Percentiles rank a stretch among this genome's conserved stretches.
Evolutionary conservation across 2,329 filamentous ascomycete species (phyloP).

Genomic region (Trichophyton benhamiae): DNA sequence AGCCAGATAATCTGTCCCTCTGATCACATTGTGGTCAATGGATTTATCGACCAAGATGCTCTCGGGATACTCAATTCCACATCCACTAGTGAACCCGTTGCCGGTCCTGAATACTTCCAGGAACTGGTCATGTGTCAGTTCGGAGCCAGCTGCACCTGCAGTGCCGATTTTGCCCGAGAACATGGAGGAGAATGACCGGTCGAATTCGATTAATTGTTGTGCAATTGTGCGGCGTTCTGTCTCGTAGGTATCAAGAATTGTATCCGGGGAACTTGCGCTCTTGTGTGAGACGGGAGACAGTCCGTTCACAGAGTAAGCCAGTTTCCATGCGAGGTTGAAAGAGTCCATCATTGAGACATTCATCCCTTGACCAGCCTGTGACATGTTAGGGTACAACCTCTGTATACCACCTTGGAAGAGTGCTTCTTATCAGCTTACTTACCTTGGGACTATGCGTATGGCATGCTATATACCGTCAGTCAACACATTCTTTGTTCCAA

Average conservation of each 20-base stretch:
- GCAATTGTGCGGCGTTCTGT: constrained; percentile 28
- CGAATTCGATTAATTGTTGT: constrained; percentile 29
- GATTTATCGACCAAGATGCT: constrained; percentile 21
- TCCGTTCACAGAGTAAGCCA: constrained; percentile 28
- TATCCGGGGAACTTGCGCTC: neutral
- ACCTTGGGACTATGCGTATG: constrained; percentile 64
- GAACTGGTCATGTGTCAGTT: constrained; percentile 26
- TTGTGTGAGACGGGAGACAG: constrained; percentile 19
- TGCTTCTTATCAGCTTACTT: neutral
- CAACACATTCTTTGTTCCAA: neutral
- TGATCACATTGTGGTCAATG: constrained; percentile 9
- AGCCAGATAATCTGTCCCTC: constrained; percentile 24
- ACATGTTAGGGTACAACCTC: neutral
- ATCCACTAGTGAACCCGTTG: constrained; percentile 30
- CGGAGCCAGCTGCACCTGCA: constrained; percentile 15
- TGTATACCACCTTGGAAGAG: neutral
- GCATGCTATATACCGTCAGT: constrained; percentile 39
- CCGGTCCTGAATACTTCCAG: constrained; percentile 27
- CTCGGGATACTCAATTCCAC: constrained; percentile 28
- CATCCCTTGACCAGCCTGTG: constrained; percentile 52
- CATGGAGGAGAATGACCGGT: constrained; percentile 29
- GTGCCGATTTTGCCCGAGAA: constrained; percentile 29
- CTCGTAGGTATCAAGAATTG: constrained; percentile 28
- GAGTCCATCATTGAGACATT: constrained; percentile 59
- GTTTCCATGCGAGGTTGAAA: constrained; percentile 33